Evolutionary conservation across 495 filamentous ascomycete genomes (phyloP).

Genomic region (Penicillium diatomitis): DNA sequence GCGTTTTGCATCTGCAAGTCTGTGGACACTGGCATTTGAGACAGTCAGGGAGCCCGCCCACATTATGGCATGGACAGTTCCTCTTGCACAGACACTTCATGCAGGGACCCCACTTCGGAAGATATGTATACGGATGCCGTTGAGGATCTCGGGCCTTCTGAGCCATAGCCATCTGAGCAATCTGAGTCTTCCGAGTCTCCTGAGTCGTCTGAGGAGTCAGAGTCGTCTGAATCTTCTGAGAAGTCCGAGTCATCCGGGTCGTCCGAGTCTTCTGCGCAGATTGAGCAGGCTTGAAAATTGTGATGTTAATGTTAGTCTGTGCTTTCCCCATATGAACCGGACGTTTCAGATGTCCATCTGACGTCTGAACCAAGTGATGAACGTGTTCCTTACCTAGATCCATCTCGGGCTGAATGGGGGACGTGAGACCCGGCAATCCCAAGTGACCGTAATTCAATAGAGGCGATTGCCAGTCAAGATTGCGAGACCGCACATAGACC

Average conservation of each 20-base stretch:
- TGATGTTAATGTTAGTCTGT: conserved; percentile 14
- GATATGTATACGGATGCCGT: not conserved
- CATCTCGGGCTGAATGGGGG: conserved; percentile 1
- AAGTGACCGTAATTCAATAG: conserved; percentile 7
- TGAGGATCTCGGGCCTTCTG: not conserved
- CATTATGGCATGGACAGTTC: not conserved
- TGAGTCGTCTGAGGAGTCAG: no score
- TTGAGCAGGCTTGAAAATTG: conserved; percentile 5
- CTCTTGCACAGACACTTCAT: not conserved
- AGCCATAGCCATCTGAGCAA: no score
- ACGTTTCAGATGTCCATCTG: conserved; percentile 1
- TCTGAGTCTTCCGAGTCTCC: no score
- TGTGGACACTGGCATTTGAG: not conserved
- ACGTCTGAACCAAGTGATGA: conserved; percentile 14
- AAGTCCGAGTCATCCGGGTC: no score
- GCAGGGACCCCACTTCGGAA: not conserved
- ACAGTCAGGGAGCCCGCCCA: not conserved
- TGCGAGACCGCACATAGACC: conserved; percentile 19
- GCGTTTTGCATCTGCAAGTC: not conserved
- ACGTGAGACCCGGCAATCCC: not conserved
- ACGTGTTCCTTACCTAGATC: conserved; percentile 11
- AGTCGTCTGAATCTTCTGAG: no score
- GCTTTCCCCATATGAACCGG: conserved; percentile 5
- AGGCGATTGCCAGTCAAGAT: conserved; percentile 21
- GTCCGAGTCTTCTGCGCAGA: not conserved